Conservation (phyloP, 169 alveolate genomes). For the Cryptosporidium baileyi region DNA sequence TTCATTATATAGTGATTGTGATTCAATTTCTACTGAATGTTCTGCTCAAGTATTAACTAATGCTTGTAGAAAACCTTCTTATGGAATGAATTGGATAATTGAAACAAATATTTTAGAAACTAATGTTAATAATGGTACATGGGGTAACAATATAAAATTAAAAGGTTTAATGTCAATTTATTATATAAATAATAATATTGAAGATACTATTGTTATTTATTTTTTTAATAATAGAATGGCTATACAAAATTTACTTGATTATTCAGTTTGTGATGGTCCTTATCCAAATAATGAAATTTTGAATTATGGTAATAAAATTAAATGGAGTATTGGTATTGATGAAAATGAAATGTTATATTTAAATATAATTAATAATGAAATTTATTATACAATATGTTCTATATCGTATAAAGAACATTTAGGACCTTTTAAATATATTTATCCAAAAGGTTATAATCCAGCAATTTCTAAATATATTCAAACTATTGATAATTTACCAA, state of each 20-base stretch:
- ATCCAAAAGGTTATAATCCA: slow-evolving; percentile 47
- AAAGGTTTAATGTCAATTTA: slow-evolving; percentile 10
- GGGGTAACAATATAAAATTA: neutral
- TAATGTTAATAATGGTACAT: neutral
- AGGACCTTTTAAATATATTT: neutral
- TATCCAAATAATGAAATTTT: slow-evolving; percentile 18
- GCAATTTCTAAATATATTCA: slow-evolving; percentile 3
- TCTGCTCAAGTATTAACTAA: neutral
- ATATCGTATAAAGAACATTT: slow-evolving; percentile 3
- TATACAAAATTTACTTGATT: neutral
- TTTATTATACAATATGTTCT: slow-evolving; percentile 21
- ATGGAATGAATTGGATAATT: slow-evolving; percentile 7
- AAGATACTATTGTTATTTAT: slow-evolving; percentile 13
- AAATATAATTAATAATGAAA: neutral
- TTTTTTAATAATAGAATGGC: neutral
- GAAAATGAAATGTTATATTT: neutral
- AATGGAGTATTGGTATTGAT: slow-evolving; percentile 27
- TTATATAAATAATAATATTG: slow-evolving; percentile 10
- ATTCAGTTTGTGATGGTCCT: slow-evolving; percentile 9
- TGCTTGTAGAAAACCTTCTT: neutral
- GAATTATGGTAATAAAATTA: neutral
- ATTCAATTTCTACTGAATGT: neutral
- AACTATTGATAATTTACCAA: neutral
- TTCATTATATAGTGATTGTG: neutral
- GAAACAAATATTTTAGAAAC: neutral